A percentile compares a stretch with the other conserved stretches of the same genome.
Conservation (phyloP, 176 grass and related monocot species). For the Avena insularis region DNA sequence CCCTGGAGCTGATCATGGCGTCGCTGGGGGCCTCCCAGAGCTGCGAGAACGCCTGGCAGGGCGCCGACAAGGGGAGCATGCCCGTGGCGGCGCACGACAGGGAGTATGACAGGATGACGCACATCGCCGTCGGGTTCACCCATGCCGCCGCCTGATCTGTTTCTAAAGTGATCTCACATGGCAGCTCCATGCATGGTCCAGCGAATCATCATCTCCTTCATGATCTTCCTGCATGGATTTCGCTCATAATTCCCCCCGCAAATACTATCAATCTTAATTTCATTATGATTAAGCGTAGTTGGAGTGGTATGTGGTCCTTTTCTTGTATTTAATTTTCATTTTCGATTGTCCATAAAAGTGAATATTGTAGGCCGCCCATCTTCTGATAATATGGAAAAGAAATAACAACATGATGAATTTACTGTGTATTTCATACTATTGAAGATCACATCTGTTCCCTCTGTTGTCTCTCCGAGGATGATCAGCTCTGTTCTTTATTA, state of each 20-base stretch:
- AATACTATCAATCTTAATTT: not conserved
- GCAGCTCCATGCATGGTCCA: not conserved
- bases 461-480: too few relatives aligned
- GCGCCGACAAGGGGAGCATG: not conserved
- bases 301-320: not conserved
- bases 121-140: constrained; percentile 60
- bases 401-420: not conserved
- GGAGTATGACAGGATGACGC: constrained; percentile 59
- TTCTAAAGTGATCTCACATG: not conserved
- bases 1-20: constrained; percentile 49
- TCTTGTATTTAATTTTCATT: not conserved
- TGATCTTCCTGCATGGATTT: not conserved
- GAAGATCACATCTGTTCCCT: too few relatives aligned
- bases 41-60: constrained; percentile 65
- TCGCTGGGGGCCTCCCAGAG: constrained; percentile 54
- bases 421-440: too few relatives aligned
- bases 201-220: not conserved
- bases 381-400: not conserved
- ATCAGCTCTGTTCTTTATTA: too few relatives aligned
- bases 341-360: not conserved
- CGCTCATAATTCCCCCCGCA: not conserved
- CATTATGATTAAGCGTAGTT: not conserved
- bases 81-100: constrained; percentile 54
- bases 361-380: constrained; percentile 2
- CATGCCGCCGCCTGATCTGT: constrained; percentile 46